These are phyloP conservation scores for Solanum sitiens DNA, from an alignment of 257 asterid genomes.

Conservation along the genomic window DNA sequence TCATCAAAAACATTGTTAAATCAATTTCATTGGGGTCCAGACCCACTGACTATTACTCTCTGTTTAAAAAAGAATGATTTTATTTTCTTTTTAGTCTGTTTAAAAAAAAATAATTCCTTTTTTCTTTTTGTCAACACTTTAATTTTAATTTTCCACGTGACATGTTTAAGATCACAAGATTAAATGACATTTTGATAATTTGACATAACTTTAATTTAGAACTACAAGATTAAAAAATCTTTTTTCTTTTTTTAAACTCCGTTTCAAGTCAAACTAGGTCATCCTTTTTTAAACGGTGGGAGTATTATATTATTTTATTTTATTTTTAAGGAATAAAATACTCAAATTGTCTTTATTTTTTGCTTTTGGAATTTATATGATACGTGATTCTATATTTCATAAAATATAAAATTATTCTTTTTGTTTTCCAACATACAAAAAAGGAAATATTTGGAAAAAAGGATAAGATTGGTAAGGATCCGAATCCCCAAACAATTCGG, in stretches of 20 bases:
- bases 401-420: not conserved
- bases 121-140: no score
- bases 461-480: not conserved
- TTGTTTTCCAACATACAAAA: not conserved
- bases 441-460: not conserved
- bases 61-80: no score
- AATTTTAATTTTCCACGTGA: no score
- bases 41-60: no score
- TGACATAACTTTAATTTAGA: no score
- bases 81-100: no score
- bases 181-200: no score
- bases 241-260: rapidly evolving
- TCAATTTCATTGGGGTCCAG: not conserved
- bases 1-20: not conserved
- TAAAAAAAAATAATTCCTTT: no score
- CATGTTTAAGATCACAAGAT: no score
- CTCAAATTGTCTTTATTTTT: not conserved
- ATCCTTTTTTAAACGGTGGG: rapidly evolving
- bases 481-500: not conserved
- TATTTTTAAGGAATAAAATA: not conserved
- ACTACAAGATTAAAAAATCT: no score
- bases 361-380: not conserved
- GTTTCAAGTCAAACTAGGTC: rapidly evolving
- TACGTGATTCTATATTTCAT: not conserved
- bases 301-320: no score